A percentile compares a stretch with the other conserved stretches of the same genome.
These are phyloP conservation scores for Magnolia sinica DNA, from an alignment of 164 flowering plant genomes.

Conservation along the genomic window DNA sequence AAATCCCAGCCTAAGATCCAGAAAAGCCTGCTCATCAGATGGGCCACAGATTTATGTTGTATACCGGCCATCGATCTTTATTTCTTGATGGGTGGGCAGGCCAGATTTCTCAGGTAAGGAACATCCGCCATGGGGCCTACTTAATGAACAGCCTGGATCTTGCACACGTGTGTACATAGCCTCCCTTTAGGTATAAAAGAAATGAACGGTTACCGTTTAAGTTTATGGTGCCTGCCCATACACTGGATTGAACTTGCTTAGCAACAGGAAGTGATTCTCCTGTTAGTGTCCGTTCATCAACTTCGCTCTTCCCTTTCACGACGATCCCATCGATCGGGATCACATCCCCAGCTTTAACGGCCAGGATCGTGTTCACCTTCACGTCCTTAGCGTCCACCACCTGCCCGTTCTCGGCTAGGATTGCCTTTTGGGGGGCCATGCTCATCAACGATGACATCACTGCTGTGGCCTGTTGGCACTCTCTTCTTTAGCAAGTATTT, in stretches of 20 bases:
- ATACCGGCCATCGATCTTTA: too few relatives aligned
- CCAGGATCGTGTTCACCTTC: slow-evolving; percentile 52
- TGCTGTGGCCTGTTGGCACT: slow-evolving; percentile 51
- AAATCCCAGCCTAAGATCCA: too few relatives aligned
- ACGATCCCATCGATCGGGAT: slow-evolving; percentile 85
- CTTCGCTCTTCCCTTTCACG: slow-evolving; percentile 75
- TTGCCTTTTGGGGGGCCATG: slow-evolving; percentile 74
- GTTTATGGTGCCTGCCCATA: slow-evolving; percentile 93
- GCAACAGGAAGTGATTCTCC: slow-evolving; percentile 87
- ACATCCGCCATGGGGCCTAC: too few relatives aligned
- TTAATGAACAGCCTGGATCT: too few relatives aligned
- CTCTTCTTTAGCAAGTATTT: background rate
- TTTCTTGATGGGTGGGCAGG: too few relatives aligned
- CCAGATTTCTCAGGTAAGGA: too few relatives aligned
- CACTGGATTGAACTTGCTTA: slow-evolving; percentile 59
- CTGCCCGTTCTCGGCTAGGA: slow-evolving; percentile 75
- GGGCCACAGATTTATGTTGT: too few relatives aligned
- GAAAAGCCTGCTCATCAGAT: too few relatives aligned
- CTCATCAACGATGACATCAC: slow-evolving; percentile 74
- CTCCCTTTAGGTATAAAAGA: too few relatives aligned
- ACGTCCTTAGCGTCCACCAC: slow-evolving; percentile 62
- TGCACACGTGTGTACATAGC: too few relatives aligned
- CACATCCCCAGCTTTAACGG: slow-evolving; percentile 85
- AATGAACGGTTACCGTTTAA: slow-evolving; percentile 55
- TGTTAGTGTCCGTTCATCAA: slow-evolving; percentile 78